These are phyloP conservation scores for Ustilago tritici DNA, from an alignment of 1,284 basidiomycete genomes.

Conservation along the genomic window DNA sequence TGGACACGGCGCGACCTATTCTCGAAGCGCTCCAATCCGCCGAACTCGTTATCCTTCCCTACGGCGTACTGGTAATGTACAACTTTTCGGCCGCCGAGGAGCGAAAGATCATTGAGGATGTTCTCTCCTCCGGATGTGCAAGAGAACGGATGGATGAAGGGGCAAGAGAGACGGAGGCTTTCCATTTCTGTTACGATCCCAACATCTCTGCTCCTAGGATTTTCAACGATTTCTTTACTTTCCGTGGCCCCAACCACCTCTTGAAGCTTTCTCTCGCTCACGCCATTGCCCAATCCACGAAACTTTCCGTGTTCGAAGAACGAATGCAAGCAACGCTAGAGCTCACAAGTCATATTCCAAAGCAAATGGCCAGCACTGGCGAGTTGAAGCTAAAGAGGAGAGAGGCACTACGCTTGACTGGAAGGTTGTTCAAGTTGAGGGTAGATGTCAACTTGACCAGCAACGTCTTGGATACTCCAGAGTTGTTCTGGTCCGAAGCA, in stretches of 20 bases:
- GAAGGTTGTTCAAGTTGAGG: conserved; percentile 86
- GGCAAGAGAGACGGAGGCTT: conserved; percentile 64
- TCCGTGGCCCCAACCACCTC: conserved; percentile 76
- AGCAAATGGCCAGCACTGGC: conserved; percentile 84
- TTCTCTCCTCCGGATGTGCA: conserved; percentile 63
- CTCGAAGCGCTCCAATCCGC: conserved; percentile 66
- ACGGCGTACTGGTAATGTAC: conserved; percentile 69
- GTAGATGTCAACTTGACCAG: conserved; percentile 91
- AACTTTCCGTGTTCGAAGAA: conserved; percentile 88
- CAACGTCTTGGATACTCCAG: conserved; percentile 91
- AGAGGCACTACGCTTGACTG: conserved; percentile 88
- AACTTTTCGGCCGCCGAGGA: conserved; percentile 67
- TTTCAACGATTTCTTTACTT: conserved; percentile 85
- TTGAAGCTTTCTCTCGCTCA: conserved; percentile 86
- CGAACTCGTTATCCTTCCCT: conserved; percentile 67
- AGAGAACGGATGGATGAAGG: conserved; percentile 54
- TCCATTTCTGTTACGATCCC: conserved; percentile 76
- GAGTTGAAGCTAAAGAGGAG: conserved; percentile 81
- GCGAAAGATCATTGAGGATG: conserved; percentile 63
- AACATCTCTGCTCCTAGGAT: conserved; percentile 81
- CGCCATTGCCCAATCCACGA: conserved; percentile 92
- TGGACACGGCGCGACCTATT: conserved; percentile 62
- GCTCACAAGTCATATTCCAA: conserved; percentile 84
- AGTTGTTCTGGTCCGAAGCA: conserved; percentile 95
- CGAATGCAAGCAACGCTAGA: conserved; percentile 83